Evolutionary conservation across 352 stramenopile genomes (phyloP).

Genomic region (Stramenopiles sp.): DNA sequence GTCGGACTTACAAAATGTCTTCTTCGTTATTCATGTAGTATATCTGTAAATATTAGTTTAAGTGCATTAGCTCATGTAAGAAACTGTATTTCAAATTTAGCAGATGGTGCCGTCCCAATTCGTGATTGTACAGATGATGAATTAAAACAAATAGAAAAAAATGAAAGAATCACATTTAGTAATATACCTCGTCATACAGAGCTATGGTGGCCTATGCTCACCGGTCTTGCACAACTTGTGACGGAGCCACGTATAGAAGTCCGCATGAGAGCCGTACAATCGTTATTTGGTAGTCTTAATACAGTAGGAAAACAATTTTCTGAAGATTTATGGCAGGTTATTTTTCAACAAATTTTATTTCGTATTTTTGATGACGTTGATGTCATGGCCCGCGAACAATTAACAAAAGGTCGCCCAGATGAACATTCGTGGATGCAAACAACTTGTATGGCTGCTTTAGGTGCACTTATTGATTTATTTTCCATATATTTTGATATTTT

Average conservation of each 20-base stretch:
- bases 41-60: too few relatives aligned
- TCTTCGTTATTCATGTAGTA: too few relatives aligned
- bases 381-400: background rate
- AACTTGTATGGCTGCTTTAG: conserved; percentile 11
- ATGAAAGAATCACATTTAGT: too few relatives aligned
- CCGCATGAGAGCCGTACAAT: conserved; percentile 17
- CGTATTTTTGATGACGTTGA: conserved; percentile 30
- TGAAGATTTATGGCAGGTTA: conserved; percentile 28
- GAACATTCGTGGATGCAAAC: conserved; percentile 11
- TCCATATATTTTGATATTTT: conserved; percentile 12
- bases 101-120: too few relatives aligned
- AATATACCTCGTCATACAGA: too few relatives aligned
- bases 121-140: too few relatives aligned
- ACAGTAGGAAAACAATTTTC: conserved; percentile 30
- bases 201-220: conserved; percentile 78
- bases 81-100: too few relatives aligned
- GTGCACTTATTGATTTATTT: conserved; percentile 13
- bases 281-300: conserved; percentile 26
- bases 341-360: conserved; percentile 43
- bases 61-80: too few relatives aligned
- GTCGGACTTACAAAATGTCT: conserved; percentile 32
- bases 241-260: conserved; percentile 50
- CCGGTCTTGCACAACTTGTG: conserved; percentile 62
- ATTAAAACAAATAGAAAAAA: too few relatives aligned
- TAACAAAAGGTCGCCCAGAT: conserved; percentile 5